phyloP scores from a whole-genome alignment of 2,329 filamentous ascomycete species.

The Coniella lustricola region DNA sequence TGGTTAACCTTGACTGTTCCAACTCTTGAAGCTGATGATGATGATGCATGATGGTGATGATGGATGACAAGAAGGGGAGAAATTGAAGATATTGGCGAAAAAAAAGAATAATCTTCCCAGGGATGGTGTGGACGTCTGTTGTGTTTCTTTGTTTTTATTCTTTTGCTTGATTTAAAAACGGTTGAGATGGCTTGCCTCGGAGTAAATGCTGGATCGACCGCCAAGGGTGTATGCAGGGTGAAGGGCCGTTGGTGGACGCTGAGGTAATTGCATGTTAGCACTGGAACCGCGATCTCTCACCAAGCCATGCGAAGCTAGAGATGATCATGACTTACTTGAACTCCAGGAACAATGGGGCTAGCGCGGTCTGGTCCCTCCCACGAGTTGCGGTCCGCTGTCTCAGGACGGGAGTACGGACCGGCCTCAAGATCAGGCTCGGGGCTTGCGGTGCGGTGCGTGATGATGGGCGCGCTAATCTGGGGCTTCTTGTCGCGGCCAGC shows the following conservation, averaged over 20 bases:
- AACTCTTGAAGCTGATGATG: not conserved
- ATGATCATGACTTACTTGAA: conserved; percentile 24
- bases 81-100: too few relatives aligned
- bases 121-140: not conserved
- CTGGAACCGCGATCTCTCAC: not conserved
- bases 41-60: not conserved
- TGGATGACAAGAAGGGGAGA: too few relatives aligned
- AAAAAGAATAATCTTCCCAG: too few relatives aligned
- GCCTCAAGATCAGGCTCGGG: conserved; percentile 28
- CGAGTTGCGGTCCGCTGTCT: conserved; percentile 16
- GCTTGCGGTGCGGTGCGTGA: not conserved
- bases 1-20: conserved; percentile 1
- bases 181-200: conserved; percentile 41
- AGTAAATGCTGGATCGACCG: conserved; percentile 32
- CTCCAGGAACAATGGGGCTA: conserved; percentile 49
- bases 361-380: conserved; percentile 29
- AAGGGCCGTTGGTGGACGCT: conserved; percentile 49
- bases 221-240: conserved; percentile 43
- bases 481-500: conserved; percentile 28
- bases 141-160: not conserved
- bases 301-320: not conserved
- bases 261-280: not conserved
- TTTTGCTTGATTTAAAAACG: conserved; percentile 41
- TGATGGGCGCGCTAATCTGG: conserved; percentile 39
- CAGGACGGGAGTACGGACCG: conserved; percentile 21